phyloP scores from a whole-genome alignment of 129 eudicot genomes.

The Flaveria ramosissima region DNA sequence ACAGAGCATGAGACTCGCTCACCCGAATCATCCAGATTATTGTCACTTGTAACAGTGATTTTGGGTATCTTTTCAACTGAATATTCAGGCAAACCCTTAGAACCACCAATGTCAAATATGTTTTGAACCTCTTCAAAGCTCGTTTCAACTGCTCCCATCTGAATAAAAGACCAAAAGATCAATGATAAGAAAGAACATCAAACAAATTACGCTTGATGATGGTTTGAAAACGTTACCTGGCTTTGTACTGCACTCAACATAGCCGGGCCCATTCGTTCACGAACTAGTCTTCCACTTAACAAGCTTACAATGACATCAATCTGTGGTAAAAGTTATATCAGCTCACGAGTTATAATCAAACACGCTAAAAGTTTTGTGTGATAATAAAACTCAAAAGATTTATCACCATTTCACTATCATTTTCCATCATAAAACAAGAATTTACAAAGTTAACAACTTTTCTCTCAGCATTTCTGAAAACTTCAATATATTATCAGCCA shows the following conservation, averaged over 20 bases:
- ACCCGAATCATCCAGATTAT: conserved; percentile 25
- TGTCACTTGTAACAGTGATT: conserved; percentile 21
- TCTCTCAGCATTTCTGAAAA: not conserved
- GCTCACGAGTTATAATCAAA: conserved; percentile 5
- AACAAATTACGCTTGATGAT: not conserved
- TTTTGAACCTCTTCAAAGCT: conserved; percentile 25
- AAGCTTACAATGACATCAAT: conserved; percentile 35
- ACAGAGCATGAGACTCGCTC: conserved; percentile 26
- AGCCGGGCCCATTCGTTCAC: conserved; percentile 31
- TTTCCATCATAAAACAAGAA: conserved; percentile 20
- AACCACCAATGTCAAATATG: conserved; percentile 28
- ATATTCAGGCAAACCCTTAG: conserved; percentile 29
- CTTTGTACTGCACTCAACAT: conserved; percentile 34
- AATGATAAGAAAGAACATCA: not conserved
- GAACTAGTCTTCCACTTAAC: conserved; percentile 32
- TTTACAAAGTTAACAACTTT: conserved; percentile 23
- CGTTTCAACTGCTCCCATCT: conserved; percentile 34
- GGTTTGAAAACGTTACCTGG: conserved; percentile 16
- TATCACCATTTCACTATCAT: conserved; percentile 31
- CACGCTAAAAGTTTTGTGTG: not conserved
- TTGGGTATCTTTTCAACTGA: conserved; percentile 28
- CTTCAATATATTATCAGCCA: too few relatives aligned
- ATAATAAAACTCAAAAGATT: conserved; percentile 8
- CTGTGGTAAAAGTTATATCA: conserved; percentile 24
- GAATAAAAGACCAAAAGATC: not conserved